Evolutionary conservation across 495 filamentous ascomycete species (phyloP).

Genomic region (Delitschia confertaspora): DNA sequence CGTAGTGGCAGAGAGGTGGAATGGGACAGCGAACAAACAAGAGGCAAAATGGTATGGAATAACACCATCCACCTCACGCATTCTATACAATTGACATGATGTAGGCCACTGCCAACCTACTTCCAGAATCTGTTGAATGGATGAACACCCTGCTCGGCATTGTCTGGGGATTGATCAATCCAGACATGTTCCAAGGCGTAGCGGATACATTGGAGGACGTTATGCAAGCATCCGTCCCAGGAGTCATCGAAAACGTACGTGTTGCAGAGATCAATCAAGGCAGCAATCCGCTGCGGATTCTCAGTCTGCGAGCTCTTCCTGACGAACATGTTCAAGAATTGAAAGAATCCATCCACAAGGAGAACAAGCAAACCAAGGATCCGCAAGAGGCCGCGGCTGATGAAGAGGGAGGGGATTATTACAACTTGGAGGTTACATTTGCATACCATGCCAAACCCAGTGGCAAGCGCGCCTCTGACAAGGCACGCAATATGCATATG

Average conservation of each 20-base stretch:
- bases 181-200: constrained; percentile 76
- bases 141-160: constrained; percentile 78
- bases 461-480: constrained; percentile 58
- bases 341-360: constrained; percentile 66
- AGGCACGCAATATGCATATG: constrained; percentile 90
- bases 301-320: constrained; percentile 82
- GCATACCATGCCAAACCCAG: constrained; percentile 83
- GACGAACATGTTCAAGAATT: constrained; percentile 70
- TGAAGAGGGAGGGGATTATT: constrained; percentile 86
- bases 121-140: constrained; percentile 92
- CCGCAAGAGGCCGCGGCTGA: constrained; percentile 80
- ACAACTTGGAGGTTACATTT: constrained; percentile 89
- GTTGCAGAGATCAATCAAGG: constrained; percentile 96
- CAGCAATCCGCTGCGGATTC: constrained; percentile 75
- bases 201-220: constrained; percentile 78
- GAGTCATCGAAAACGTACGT: constrained; percentile 83
- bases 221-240: constrained; percentile 90
- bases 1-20: constrained; percentile 72
- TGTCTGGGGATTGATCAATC: constrained; percentile 83
- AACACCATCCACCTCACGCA: not conserved
- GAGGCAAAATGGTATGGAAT: constrained; percentile 73
- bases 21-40: constrained; percentile 77
- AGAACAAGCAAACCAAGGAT: constrained; percentile 72
- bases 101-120: constrained; percentile 67
- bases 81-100: not conserved